Evolutionary conservation across 106 monocot genomes (phyloP), one percentile per base, ranked within the genome.

Genomic region (Dendrobium catenatum): DNA sequence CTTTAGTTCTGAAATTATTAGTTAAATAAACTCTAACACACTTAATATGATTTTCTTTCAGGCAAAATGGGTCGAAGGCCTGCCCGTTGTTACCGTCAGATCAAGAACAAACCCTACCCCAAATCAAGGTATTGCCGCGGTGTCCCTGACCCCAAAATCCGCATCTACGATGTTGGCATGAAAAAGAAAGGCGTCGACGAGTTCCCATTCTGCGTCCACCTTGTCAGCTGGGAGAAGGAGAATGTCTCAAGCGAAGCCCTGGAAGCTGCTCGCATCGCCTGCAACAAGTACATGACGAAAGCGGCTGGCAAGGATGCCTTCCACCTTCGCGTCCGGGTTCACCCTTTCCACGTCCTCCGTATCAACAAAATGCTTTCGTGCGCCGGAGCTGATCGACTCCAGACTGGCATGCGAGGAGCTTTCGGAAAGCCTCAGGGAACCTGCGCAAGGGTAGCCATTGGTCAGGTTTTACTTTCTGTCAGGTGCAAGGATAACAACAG

Each of bases 281-380:
- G 83, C 77, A 86, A 86, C 80, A 80, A 83, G 77, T 86, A 83
- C 72, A 86, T 86, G 86, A 83, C 80, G 0, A 86, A 83, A 43
- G 80, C 22, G 56, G 86, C 86, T 18, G 83, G 86, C 31, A 83
- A 83, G 19, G 86, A 83, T 70, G 86, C 87, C 31, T 90, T 90
- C 77, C 90, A 87, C 64, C 79, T 90, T 9, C 73, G 83, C 4
- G 86, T 90, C 6, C 85, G 90, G 81, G 90, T 88, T 46, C 88
- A 90, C n/a, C 88, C 90, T 5, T 90, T 90, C 84, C 86, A 88
- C 41, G 90, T 91, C 20, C 81, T 91, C 19, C 72, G 86, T 1
- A 91, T 88, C 81, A 88, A 88, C 84, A 91, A 88, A 81, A 88
- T 91, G 91, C 85, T 91, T 68, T 88, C 91, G 6, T 91, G 91